These are phyloP conservation scores for Citrus maxima DNA, from an alignment of 345 rosid species.

Conservation along the genomic window DNA sequence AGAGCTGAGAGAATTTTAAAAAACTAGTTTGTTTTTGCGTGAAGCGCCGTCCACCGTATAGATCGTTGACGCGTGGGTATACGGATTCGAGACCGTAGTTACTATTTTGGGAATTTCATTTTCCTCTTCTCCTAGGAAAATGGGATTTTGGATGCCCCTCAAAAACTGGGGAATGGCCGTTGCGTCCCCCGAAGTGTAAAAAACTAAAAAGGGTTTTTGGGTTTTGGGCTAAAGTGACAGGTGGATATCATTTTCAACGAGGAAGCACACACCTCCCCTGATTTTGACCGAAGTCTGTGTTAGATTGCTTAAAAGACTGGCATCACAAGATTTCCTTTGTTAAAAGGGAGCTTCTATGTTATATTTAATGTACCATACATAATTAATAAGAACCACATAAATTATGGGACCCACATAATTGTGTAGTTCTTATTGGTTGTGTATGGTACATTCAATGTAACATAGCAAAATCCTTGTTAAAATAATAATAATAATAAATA, in stretches of 20 bases:
- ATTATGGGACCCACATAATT: too few species aligned
- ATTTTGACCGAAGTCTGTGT: not conserved
- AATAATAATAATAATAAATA: too few species aligned
- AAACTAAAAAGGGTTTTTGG: not conserved
- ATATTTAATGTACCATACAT: too few species aligned
- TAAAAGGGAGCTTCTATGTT: too few species aligned
- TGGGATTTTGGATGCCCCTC: not conserved
- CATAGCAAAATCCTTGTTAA: too few species aligned
- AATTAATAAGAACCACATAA: too few species aligned
- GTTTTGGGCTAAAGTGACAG: not conserved
- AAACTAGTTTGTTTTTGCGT: not conserved
- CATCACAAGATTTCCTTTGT: not conserved
- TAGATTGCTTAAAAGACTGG: not conserved
- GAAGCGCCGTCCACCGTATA: constrained; percentile 26
- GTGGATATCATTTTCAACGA: not conserved
- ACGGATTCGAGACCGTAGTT: constrained; percentile 17
- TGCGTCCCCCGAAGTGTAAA: not conserved
- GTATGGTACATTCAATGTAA: too few species aligned
- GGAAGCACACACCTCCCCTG: not conserved
- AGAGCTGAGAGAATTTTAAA: not conserved
- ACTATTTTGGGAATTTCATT: constrained; percentile 18
- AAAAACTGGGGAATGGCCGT: not conserved
- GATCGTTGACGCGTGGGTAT: constrained; percentile 48
- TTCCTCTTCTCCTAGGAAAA: not conserved
- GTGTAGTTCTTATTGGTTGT: too few species aligned